phyloP scores from a whole-genome alignment of 805 yeast species.

The Saturnispora ahearnii region DNA sequence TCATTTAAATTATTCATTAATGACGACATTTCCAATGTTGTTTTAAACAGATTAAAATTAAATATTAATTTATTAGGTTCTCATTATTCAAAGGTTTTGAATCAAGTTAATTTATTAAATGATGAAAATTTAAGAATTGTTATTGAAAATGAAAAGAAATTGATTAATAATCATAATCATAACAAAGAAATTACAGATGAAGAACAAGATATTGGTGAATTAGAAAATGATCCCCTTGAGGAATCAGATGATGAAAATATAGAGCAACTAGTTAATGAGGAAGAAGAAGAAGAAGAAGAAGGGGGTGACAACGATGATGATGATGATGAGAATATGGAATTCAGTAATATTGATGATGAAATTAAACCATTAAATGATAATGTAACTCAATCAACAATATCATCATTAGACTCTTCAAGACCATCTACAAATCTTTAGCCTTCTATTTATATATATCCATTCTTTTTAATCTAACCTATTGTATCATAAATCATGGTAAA shows the following conservation, averaged over 20 bases:
- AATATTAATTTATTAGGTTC: conserved; percentile 20
- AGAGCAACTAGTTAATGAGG: neutral
- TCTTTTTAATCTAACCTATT: neutral
- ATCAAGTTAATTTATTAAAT: conserved; percentile 5
- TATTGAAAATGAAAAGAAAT: neutral
- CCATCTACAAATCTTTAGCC: neutral
- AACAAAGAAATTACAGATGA: neutral
- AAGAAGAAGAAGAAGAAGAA: conserved; percentile 5
- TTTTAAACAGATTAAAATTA: conserved; percentile 17
- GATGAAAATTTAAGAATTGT: neutral
- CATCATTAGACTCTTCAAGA: neutral
- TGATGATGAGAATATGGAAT: conserved; percentile 11
- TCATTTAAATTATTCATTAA: conserved; percentile 3
- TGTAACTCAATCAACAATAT: neutral
- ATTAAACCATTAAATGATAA: neutral
- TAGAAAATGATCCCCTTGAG: conserved; percentile 11
- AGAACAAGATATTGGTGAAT: conserved; percentile 9
- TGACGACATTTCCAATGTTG: conserved; percentile 5
- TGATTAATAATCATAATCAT: neutral
- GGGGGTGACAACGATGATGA: conserved; percentile 4
- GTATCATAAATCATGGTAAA: conserved; percentile 1
- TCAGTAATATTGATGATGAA: conserved; percentile 10
- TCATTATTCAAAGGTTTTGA: conserved; percentile 11
- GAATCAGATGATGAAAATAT: conserved; percentile 8
- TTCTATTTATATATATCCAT: neutral